Percentiles rank a stretch among this genome's conserved stretches.
Evolutionary conservation across 768 basidiomycete species (phyloP).

Genomic region (Rhizopogon vinicolor): DNA sequence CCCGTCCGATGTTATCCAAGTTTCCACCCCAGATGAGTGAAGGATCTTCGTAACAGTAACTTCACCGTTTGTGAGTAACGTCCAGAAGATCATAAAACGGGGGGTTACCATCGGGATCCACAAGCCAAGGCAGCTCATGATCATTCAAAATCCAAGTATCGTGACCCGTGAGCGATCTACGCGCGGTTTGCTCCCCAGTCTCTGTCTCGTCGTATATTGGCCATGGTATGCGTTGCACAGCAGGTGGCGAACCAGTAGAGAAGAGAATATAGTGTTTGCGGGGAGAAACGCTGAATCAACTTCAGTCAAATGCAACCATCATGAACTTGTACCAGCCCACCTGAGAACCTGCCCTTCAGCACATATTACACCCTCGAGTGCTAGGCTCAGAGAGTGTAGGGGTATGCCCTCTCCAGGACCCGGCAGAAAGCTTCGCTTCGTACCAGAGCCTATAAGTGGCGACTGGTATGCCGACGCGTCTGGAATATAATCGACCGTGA

Average conservation of each 20-base stretch:
- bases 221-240: slow-evolving; percentile 85
- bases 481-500: slow-evolving; percentile 56
- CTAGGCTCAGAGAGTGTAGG: slow-evolving; percentile 61
- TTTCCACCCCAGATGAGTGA: slow-evolving; percentile 62
- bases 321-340: slow-evolving; percentile 30
- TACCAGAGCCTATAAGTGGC: slow-evolving; percentile 39
- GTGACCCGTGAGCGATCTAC: slow-evolving; percentile 38
- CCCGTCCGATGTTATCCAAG: slow-evolving; percentile 85
- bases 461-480: slow-evolving; percentile 53
- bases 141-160: slow-evolving; percentile 72
- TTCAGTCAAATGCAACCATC: not conserved
- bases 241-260: slow-evolving; percentile 68
- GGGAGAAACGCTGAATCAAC: slow-evolving; percentile 60
- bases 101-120: slow-evolving; percentile 63
- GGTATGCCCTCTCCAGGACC: slow-evolving; percentile 79
- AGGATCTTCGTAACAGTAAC: slow-evolving; percentile 66
- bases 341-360: slow-evolving; percentile 73
- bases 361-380: slow-evolving; percentile 78
- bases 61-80: slow-evolving; percentile 19
- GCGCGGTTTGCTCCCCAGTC: slow-evolving; percentile 28
- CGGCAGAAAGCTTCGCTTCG: slow-evolving; percentile 66
- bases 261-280: slow-evolving; percentile 66
- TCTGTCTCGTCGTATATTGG: slow-evolving; percentile 47
- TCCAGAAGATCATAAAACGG: not conserved
- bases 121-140: slow-evolving; percentile 66